Conservation (phyloP, 768 basidiomycete genomes). For the Lactarius sanguifluus region DNA sequence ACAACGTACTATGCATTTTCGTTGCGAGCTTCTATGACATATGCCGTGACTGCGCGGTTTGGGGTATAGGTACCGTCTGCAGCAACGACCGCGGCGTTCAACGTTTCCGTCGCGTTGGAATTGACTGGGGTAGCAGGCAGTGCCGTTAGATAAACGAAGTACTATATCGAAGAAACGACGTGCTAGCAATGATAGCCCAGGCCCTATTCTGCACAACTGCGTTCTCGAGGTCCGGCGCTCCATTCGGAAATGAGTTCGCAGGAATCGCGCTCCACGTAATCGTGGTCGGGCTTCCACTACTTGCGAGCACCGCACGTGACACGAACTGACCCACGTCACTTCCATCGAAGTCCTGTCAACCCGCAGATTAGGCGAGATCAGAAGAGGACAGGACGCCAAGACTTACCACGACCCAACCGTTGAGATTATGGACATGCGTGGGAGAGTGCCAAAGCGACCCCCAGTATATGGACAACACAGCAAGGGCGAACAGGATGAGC, state of each 20-base stretch:
- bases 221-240: constrained; percentile 42
- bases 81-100: constrained; percentile 30
- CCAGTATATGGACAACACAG: constrained; percentile 59
- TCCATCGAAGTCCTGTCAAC: constrained; percentile 58
- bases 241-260: constrained; percentile 46
- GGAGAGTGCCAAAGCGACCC: constrained; percentile 52
- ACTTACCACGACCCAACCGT: constrained; percentile 60
- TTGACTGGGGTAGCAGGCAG: constrained; percentile 37
- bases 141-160: constrained; percentile 35
- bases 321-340: constrained; percentile 50
- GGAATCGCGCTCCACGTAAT: constrained; percentile 49
- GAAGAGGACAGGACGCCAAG: background rate
- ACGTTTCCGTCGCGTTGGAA: constrained; percentile 33
- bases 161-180: background rate
- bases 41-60: constrained; percentile 42
- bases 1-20: constrained; percentile 54
- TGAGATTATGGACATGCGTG: constrained; percentile 41
- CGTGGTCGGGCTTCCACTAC: constrained; percentile 34
- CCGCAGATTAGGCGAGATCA: background rate
- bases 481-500: constrained; percentile 44
- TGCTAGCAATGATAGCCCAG: constrained; percentile 58
- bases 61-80: constrained; percentile 47
- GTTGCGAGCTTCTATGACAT: constrained; percentile 50
- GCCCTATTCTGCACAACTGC: constrained; percentile 50
- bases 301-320: constrained; percentile 38